Evolutionary conservation across 139 green algal genomes (phyloP), one percentile per base, ranked within the genome.

Genomic region (Chlamydomonas applanata): DNA sequence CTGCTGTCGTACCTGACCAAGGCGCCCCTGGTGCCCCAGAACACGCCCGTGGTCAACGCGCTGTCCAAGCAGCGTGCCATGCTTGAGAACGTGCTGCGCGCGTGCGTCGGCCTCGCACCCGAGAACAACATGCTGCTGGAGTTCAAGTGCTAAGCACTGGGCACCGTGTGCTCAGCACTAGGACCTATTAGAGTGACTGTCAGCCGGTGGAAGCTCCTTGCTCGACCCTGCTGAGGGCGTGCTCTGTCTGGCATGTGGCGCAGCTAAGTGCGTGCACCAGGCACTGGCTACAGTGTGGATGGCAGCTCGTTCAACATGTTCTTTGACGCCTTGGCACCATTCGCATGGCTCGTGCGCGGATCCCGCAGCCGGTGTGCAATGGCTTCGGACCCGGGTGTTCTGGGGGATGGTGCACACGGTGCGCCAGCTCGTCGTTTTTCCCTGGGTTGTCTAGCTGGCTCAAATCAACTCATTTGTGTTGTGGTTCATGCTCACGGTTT

Each of bases 41-140:
- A 93, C 74, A 97, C 91, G 2, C 95, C 96, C 19, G 92, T 99
- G 0, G 89, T 99, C 27, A 99, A 99, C 73, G 96, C 96, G 2
- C 90, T 99, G 0, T 72, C 88, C 62, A 97, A 97, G 87, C 96
- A 99, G 88, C 89, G 96, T 17, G 94, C 95, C 11, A 97, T 97
- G 92, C 83, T 99, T 44, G 96, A 99, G 87, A 99, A 99, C 73
- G 83, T 99, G 40, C 83, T 99, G 59, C 86, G 96, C 22, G 96
- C 96, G 3, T 99, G 94, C 78, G 83, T 99, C 0, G 96, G 96
- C 33, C 86, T 99, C 13, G 76, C 87, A 16, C 96, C 96, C 0
- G 96, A 99, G 64, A 97, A 96, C 87, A 97, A 98, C 85, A 99
- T 99, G 95, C 79, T 94, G 59, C 73, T 97, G 54, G 93, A 97